Evolutionary conservation across 345 rosid genomes (phyloP), one percentile per base, ranked within the genome.

Genomic region (Tarenaya hassleriana): DNA sequence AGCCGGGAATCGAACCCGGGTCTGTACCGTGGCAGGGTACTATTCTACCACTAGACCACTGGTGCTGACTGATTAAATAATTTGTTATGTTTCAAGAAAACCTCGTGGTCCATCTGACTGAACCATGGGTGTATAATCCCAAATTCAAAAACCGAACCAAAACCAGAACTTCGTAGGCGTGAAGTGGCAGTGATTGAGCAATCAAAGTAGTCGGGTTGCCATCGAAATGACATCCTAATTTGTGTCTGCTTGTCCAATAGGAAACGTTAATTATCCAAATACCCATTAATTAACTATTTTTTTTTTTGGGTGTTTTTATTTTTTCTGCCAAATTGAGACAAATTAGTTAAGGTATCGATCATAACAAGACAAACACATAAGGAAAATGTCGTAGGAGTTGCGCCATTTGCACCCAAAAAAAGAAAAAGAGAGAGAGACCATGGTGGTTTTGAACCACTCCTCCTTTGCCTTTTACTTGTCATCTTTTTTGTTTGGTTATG

Each of bases 1-100:
- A 76, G 85, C 80, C 75, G 81, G 83, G 71, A 76, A 76, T 78
- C 80, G 81, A 81, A 77, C 88, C 77, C 78, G 77, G 86, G 83
- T 73, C 80, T 75, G 77, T 75, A 81, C 85, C 71, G 75, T 76
- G 79, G 80, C 77, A 84, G 73, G 80, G 79, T 78, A 80, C 75
- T 66, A 69, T 69, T 74, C 66, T 69, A 72, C 63, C 77, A 74
- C 77, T 69, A 63, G 75, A 69, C 74, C 77, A 58, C 74, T 58
- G 72, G 77, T 72, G 68, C 70, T 59, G 29, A 24, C 29, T 2
- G 29, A 5, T 24, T 24, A 24, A 2, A 24, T 24, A 24, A 24
- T 24, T 2, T 24, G 29, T 2, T 24, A 24, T 24, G 5, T 24
- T 24, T 24, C 2, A 24, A 24, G 5, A 24, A 24, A 5, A 24